phyloP scores from a whole-genome alignment of 768 basidiomycete species.

The Psilocybe subaeruginosa region DNA sequence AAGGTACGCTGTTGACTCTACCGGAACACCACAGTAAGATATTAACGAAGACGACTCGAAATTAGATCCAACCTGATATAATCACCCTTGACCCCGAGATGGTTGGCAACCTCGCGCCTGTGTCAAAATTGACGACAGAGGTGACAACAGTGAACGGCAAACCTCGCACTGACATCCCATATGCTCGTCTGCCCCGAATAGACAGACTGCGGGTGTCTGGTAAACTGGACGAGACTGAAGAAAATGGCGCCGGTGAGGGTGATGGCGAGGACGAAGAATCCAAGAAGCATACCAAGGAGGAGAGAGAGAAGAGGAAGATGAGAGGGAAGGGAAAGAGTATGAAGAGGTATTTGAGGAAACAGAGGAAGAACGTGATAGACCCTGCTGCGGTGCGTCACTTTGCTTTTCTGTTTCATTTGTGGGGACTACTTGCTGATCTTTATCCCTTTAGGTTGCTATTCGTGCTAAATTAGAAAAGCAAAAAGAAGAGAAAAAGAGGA shows the following conservation, averaged over 20 bases:
- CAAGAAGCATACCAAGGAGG: conserved; percentile 32
- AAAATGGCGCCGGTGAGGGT: conserved; percentile 43
- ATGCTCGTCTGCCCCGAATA: conserved; percentile 73
- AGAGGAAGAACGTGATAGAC: conserved; percentile 94
- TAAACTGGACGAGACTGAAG: conserved; percentile 72
- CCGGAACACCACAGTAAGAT: background rate
- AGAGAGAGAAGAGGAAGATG: conserved; percentile 77
- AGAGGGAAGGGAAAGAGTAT: conserved; percentile 86
- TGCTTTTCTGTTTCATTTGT: background rate
- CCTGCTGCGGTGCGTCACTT: conserved; percentile 44
- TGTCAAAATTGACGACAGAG: conserved; percentile 58
- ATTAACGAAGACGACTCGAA: background rate
- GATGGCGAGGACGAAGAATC: conserved; percentile 41
- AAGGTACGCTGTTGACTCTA: conserved; percentile 53
- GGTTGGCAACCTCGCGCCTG: conserved; percentile 69
- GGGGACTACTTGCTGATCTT: background rate
- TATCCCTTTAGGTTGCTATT: conserved; percentile 51
- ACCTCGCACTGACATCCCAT: conserved; percentile 56
- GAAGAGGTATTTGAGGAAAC: conserved; percentile 86
- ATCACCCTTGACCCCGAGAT: conserved; percentile 84
- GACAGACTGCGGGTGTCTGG: conserved; percentile 77
- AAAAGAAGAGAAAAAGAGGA: conserved; percentile 34
- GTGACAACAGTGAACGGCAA: conserved; percentile 30
- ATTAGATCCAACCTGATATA: conserved; percentile 87
- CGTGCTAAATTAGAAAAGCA: conserved; percentile 50